Base-by-base conservation (phyloP, 768 basidiomycete species). In the Cystobasidium tubakii region DNA sequence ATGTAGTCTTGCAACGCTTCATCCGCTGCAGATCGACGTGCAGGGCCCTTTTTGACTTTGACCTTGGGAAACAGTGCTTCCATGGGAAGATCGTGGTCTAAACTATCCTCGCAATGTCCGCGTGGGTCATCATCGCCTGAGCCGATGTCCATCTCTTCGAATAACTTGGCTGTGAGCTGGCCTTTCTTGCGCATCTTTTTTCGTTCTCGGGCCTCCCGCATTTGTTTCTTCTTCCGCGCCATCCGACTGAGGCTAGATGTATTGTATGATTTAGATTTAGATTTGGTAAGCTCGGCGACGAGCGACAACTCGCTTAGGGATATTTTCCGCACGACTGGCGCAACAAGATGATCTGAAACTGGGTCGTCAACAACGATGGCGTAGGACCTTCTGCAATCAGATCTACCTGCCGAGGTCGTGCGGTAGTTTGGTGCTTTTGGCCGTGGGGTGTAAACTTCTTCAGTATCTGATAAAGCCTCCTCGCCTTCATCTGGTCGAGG, bases 161-260 rank as follows among this genome's bases (percentile, higher is more conserved):
- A 50, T 19, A 50, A 50, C 21, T n/a, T 50, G 10, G 21, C n/a
- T 21, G 46, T 50, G 21, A 50, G 46, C 12, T 50, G 29, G 4
- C 33, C 66, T 43, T 50, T 25, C 66, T 53, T 44, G 1, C 66
- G 42, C 42, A 50, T 12, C 25, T 67, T 67, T 31, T 67, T 67
- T 4, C 66, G 66, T 36, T 67, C 66, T 27, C 53, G 13, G 15
- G 66, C 66, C 1, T 29, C 66, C 4, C 53, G 25, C 27, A 27
- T 44, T 1, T 29, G 9, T 53, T 67, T 43, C 29, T 67, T 67
- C 43, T 44, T 53, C 50, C n/a, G 29, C 4, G 36, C 66, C 36
- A 50, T 67, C 7, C 39, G 9, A 21, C 15, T 27, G 27, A 50
- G 66, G 4, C n/a, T 31, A 1, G 66, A 13, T 7, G 23, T 31